A percentile compares a stretch with the other conserved stretches of the same genome.
Evolutionary conservation across 148 eudicot genomes (phyloP).

Genomic region (Amaranthus cruentus): DNA sequence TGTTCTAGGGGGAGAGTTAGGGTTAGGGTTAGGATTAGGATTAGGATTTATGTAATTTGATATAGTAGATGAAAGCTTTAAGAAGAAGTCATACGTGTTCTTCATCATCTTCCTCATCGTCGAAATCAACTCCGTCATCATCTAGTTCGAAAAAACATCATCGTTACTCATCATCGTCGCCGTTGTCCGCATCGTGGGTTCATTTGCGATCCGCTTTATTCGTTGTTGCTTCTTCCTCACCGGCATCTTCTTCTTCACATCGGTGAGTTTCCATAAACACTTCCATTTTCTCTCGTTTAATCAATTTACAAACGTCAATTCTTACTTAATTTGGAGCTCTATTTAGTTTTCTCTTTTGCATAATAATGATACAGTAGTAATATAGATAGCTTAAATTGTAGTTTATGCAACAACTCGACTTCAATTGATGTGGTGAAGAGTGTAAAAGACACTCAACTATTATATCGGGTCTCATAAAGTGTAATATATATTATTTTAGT

Average conservation of each 20-base stretch:
- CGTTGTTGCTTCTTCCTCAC: slow-evolving; percentile 71
- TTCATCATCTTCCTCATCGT: slow-evolving; percentile 51
- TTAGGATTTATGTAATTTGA: not conserved
- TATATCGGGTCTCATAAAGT: too few relatives aligned
- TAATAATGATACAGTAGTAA: not conserved
- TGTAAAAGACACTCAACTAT: too few relatives aligned
- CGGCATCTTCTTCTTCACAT: slow-evolving; percentile 63
- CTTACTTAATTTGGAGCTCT: slow-evolving; percentile 14
- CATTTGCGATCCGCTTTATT: slow-evolving; percentile 85
- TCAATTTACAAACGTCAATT: slow-evolving; percentile 27
- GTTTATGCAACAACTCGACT: too few relatives aligned
- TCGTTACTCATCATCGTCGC: slow-evolving; percentile 41
- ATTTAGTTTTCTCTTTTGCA: not conserved
- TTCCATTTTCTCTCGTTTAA: slow-evolving; percentile 11
- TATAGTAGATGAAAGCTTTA: slow-evolving; percentile 69
- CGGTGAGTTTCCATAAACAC: slow-evolving; percentile 51
- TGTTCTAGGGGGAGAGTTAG: slow-evolving; percentile 12
- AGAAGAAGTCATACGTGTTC: slow-evolving; percentile 70
- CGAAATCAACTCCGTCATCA: slow-evolving; percentile 42
- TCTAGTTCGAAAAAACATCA: slow-evolving; percentile 16
- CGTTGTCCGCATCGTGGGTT: slow-evolving; percentile 72
- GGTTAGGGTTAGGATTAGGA: slow-evolving; percentile 11
- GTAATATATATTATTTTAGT: too few relatives aligned
- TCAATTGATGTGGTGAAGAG: too few relatives aligned
- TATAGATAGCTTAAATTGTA: too few relatives aligned